Conservation (phyloP, 192 early-diverging fungal species). For the Coemansia sp. region DNA sequence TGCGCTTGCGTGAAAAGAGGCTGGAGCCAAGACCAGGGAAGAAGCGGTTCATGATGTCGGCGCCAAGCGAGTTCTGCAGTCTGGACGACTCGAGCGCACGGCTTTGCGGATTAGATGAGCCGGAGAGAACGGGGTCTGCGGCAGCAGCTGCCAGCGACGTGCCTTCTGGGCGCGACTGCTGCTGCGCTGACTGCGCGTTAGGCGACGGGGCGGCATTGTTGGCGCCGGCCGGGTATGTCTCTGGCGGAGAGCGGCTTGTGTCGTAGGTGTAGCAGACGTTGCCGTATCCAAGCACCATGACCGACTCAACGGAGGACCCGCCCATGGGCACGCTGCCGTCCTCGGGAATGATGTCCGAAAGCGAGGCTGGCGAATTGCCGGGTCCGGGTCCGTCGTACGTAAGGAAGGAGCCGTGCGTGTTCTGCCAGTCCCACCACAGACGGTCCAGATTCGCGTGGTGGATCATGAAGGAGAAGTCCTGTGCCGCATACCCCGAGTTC, state of each 20-base stretch:
- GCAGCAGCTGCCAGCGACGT: background rate
- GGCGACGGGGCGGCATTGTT: conserved; percentile 3
- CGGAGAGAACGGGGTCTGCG: conserved; percentile 14
- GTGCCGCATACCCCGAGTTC: conserved; percentile 45
- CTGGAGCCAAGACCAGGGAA: conserved; percentile 35
- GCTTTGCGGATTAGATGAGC: conserved; percentile 31
- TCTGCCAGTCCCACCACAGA: conserved; percentile 60
- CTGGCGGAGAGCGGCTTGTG: conserved; percentile 29
- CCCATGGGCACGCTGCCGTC: conserved; percentile 32
- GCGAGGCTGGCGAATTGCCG: conserved; percentile 23
- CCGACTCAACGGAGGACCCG: conserved; percentile 38
- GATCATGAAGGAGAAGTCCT: conserved; percentile 56
- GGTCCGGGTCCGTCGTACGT: conserved; percentile 44
- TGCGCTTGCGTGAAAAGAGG: conserved; percentile 11
- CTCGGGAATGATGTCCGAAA: conserved; percentile 37
- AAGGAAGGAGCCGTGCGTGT: conserved; percentile 29
- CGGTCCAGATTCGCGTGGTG: conserved; percentile 56
- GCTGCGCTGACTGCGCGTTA: conserved; percentile 11
- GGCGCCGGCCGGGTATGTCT: conserved; percentile 29
- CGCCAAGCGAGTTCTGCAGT: conserved; percentile 33
- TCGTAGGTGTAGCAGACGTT: conserved; percentile 55
- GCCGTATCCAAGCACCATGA: conserved; percentile 54
- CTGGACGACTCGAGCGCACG: conserved; percentile 29
- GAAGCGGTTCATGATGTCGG: conserved; percentile 35
- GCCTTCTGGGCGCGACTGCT: conserved; percentile 1